Conservation (phyloP, 352 stramenopile species). For the Albugo candida region DNA sequence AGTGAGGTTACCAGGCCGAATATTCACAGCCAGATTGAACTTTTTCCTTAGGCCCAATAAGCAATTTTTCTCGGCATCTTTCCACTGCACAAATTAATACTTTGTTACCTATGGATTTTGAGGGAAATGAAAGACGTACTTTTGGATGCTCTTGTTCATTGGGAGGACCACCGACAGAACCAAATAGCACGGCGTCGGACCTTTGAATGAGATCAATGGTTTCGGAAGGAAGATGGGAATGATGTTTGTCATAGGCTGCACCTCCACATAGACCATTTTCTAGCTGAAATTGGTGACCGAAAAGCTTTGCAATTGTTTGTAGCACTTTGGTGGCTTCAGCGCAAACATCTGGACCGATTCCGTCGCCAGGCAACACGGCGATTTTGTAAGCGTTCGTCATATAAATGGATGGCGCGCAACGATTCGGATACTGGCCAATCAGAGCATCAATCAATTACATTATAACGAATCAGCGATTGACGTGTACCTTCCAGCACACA, state of each 20-base stretch:
- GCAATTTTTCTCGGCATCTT: conserved; percentile 87
- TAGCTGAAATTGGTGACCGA: conserved; percentile 84
- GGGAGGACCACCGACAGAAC: conserved; percentile 90
- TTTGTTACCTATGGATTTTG: not conserved
- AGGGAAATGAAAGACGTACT: conserved; percentile 7
- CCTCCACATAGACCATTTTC: conserved; percentile 91
- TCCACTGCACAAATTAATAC: conserved; percentile 23
- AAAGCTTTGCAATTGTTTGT: conserved; percentile 53
- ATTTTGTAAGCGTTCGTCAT: conserved; percentile 37
- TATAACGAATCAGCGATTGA: too few relatives aligned
- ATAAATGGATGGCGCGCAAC: too few relatives aligned
- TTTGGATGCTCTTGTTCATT: conserved; percentile 80
- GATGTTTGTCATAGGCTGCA: conserved; percentile 82
- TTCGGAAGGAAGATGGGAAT: conserved; percentile 86
- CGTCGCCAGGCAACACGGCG: conserved; percentile 92
- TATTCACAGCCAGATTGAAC: conserved; percentile 95
- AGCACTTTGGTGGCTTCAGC: conserved; percentile 85
- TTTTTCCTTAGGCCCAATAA: conserved; percentile 95
- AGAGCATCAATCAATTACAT: too few relatives aligned
- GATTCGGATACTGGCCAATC: too few relatives aligned
- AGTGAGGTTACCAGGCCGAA: conserved; percentile 55
- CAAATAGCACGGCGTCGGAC: conserved; percentile 87
- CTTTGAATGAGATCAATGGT: conserved; percentile 84
- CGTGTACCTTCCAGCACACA: too few relatives aligned
- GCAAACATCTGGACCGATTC: conserved; percentile 98